Conservation (phyloP, 1,284 basidiomycete species). For the Cryptococcus sp. region DNA sequence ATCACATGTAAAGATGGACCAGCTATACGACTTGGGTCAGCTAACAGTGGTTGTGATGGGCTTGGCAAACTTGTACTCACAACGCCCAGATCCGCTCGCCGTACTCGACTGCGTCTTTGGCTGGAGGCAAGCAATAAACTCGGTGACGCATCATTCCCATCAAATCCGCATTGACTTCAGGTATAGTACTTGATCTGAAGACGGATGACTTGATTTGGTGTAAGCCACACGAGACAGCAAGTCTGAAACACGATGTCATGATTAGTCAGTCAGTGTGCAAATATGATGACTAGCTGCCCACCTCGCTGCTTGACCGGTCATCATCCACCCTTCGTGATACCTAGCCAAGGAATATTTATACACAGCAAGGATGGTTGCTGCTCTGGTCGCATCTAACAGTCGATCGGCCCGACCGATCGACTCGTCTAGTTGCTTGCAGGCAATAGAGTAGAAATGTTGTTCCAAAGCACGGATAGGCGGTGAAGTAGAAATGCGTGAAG, state of each 20-base stretch:
- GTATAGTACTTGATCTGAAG: constrained; percentile 20
- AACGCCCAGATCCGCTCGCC: constrained; percentile 48
- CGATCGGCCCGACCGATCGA: constrained; percentile 31
- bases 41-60: too few species aligned
- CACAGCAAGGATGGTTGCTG: constrained; percentile 37
- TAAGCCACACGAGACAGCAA: constrained; percentile 40
- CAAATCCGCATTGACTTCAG: constrained; percentile 20
- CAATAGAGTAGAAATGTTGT: constrained; percentile 38
- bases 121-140: constrained; percentile 30
- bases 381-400: constrained; percentile 40
- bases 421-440: constrained; percentile 31
- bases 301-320: constrained; percentile 36
- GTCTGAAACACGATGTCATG: constrained; percentile 7
- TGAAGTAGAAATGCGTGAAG: constrained; percentile 33
- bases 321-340: constrained; percentile 44
- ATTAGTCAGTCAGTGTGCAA: background rate
- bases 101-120: constrained; percentile 38
- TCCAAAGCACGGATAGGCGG: constrained; percentile 36
- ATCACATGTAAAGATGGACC: constrained; percentile 39
- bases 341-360: constrained; percentile 39
- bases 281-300: constrained; percentile 3
- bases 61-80: constrained; percentile 26
- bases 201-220: constrained; percentile 39
- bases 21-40: constrained; percentile 20
- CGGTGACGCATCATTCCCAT: constrained; percentile 35